phyloP scores from a whole-genome alignment of 2,329 filamentous ascomycete species.

The Xylariaceae sp. region DNA sequence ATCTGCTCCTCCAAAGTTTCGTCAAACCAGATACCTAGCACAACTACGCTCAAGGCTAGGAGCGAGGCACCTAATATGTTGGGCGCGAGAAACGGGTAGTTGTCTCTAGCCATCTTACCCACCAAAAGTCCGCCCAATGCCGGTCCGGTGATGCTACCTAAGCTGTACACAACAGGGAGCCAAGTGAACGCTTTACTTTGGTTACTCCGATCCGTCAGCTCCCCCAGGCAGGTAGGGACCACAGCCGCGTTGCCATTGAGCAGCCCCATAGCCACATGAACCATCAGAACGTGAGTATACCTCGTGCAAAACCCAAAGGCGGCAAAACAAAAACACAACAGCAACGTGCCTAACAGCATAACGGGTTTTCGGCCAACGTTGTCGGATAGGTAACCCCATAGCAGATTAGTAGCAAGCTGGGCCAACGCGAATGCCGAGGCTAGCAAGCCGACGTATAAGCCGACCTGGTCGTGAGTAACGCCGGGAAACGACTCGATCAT shows the following conservation, averaged over 20 bases:
- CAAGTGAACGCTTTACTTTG: slow-evolving; percentile 94
- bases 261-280: slow-evolving; percentile 88
- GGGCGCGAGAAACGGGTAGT: slow-evolving; percentile 81
- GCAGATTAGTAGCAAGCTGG: slow-evolving; percentile 88
- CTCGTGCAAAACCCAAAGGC: slow-evolving; percentile 84
- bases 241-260: slow-evolving; percentile 95
- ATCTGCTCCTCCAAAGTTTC: slow-evolving; percentile 71
- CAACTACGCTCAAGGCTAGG: slow-evolving; percentile 70
- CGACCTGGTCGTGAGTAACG: slow-evolving; percentile 70
- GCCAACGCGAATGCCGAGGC: slow-evolving; percentile 91
- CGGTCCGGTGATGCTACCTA: slow-evolving; percentile 91
- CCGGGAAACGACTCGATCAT: slow-evolving; percentile 89
- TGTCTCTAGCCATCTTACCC: slow-evolving; percentile 57
- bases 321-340: slow-evolving; percentile 79
- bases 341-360: slow-evolving; percentile 78
- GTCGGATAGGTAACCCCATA: slow-evolving; percentile 87
- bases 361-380: slow-evolving; percentile 79
- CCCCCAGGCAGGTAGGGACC: slow-evolving; percentile 89
- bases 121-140: slow-evolving; percentile 87
- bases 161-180: slow-evolving; percentile 91
- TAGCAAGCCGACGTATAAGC: slow-evolving; percentile 86
- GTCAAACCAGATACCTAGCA: slow-evolving; percentile 80
- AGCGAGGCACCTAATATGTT: slow-evolving; percentile 79
- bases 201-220: slow-evolving; percentile 93
- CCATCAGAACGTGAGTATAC: slow-evolving; percentile 81